phyloP scores from a whole-genome alignment of 2,329 filamentous ascomycete species.

The Hypoxylon sp. region DNA sequence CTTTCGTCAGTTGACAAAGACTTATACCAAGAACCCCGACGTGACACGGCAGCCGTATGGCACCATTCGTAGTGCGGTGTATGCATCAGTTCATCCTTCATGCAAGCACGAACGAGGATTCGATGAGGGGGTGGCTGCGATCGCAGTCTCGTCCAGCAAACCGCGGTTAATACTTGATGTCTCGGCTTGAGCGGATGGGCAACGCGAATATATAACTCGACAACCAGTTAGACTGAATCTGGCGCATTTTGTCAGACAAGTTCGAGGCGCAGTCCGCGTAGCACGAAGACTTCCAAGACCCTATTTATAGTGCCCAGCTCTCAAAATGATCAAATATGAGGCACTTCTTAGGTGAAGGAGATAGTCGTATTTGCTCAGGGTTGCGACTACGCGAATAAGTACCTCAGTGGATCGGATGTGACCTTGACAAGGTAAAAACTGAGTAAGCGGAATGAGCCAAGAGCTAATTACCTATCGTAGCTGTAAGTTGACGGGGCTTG shows the following conservation, averaged over 20 bases:
- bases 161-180: neutral
- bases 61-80: neutral
- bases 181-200: neutral
- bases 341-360: too few species aligned
- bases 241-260: too few species aligned
- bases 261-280: too few species aligned
- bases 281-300: too few species aligned
- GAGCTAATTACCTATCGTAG: constrained; percentile 2
- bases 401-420: constrained; percentile 1
- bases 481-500: neutral
- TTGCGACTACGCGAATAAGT: neutral
- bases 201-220: too few species aligned
- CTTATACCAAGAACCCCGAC: constrained; percentile 7
- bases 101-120: neutral
- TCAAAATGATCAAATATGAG: too few species aligned
- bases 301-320: too few species aligned
- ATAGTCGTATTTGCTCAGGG: neutral
- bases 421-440: constrained; percentile 4
- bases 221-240: too few species aligned
- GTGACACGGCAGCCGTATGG: constrained; percentile 7
- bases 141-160: neutral
- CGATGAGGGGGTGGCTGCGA: neutral
- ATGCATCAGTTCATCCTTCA: neutral
- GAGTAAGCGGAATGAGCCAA: constrained; percentile 16
- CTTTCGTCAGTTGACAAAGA: too few species aligned